These are phyloP conservation scores for Xylariaceae sp. DNA, from an alignment of 2,329 filamentous ascomycete species.

Conservation along the genomic window DNA sequence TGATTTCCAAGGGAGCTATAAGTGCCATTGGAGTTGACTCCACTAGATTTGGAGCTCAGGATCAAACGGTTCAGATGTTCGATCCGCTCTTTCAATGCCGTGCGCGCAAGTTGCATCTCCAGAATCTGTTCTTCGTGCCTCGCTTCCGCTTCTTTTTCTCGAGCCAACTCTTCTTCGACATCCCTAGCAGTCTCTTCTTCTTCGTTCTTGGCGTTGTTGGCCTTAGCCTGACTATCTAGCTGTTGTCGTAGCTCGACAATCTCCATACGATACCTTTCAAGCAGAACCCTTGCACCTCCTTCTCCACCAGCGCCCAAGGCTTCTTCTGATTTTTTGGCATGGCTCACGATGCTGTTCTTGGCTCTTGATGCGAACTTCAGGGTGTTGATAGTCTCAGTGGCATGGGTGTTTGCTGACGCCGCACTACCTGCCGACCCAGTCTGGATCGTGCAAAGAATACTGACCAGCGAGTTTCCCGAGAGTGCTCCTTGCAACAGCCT, in stretches of 20 bases:
- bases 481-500: constrained; percentile 86
- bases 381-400: constrained; percentile 87
- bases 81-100: constrained; percentile 93
- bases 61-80: constrained; percentile 95
- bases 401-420: constrained; percentile 69
- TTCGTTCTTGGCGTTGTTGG: constrained; percentile 57
- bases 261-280: constrained; percentile 92
- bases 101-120: constrained; percentile 95
- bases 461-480: constrained; percentile 90
- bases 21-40: constrained; percentile 77
- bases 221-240: constrained; percentile 76
- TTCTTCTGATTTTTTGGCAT: constrained; percentile 92
- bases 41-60: constrained; percentile 89
- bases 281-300: constrained; percentile 76
- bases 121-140: constrained; percentile 96
- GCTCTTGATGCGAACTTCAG: constrained; percentile 94
- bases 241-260: constrained; percentile 78
- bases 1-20: constrained; percentile 65
- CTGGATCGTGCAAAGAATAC: constrained; percentile 95
- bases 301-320: constrained; percentile 77
- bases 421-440: constrained; percentile 72
- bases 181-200: constrained; percentile 61
- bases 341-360: constrained; percentile 96
- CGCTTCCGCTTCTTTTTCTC: constrained; percentile 75
- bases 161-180: constrained; percentile 66